A percentile compares a stretch with the other conserved stretches of the same genome.
phyloP scores from a whole-genome alignment of 371 early-diverging fungal species.

The Mortierella sp. region DNA sequence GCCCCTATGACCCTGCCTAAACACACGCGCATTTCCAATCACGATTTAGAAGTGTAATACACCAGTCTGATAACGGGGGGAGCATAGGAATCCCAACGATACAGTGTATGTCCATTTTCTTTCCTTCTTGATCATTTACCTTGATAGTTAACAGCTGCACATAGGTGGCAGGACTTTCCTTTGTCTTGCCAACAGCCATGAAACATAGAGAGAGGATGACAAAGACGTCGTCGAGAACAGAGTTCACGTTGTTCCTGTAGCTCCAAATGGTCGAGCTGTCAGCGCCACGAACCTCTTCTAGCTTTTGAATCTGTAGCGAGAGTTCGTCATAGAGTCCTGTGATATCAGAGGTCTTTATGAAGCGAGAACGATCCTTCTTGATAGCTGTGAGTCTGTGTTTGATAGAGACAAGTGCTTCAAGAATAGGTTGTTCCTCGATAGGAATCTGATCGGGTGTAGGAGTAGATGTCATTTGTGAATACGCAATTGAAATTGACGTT shows the following conservation, averaged over 20 bases:
- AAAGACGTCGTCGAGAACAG: slow-evolving; percentile 84
- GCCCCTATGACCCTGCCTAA: background rate
- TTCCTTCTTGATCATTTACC: slow-evolving; percentile 58
- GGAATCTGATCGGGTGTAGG: slow-evolving; percentile 57
- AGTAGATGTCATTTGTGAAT: slow-evolving; percentile 41
- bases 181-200: slow-evolving; percentile 82
- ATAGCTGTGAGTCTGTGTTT: slow-evolving; percentile 79
- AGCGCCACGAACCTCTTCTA: slow-evolving; percentile 63
- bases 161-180: slow-evolving; percentile 85
- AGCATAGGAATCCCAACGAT: background rate
- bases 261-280: slow-evolving; percentile 42
- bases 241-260: slow-evolving; percentile 74
- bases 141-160: slow-evolving; percentile 83
- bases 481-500: background rate
- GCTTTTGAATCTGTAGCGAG: slow-evolving; percentile 64
- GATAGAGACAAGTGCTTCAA: slow-evolving; percentile 75
- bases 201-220: slow-evolving; percentile 83
- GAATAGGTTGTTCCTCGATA: slow-evolving; percentile 70
- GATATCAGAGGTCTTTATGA: slow-evolving; percentile 70
- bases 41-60: too few species aligned
- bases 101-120: too few species aligned
- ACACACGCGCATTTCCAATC: background rate
- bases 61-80: background rate
- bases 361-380: slow-evolving; percentile 79
- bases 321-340: slow-evolving; percentile 73